A percentile compares a stretch with the other conserved stretches of the same genome.
Evolutionary conservation across 306 rosid species (phyloP).

Genomic region (Chamaecrista fasciculata): DNA sequence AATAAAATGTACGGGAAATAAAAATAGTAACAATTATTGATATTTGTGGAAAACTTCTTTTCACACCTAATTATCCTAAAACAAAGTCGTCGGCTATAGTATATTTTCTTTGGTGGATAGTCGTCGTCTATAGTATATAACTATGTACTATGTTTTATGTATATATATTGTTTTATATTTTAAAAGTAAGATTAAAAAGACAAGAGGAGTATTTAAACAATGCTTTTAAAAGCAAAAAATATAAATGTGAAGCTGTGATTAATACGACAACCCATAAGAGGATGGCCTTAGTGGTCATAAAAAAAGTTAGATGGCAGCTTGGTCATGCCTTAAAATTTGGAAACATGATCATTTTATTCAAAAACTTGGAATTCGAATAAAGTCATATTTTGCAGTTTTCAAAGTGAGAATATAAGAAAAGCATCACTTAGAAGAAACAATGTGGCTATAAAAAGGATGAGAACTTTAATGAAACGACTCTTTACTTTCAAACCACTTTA

Average conservation of each 20-base stretch:
- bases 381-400: constrained; percentile 6
- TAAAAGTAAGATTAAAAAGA: too few relatives aligned
- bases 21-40: too few relatives aligned
- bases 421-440: neutral
- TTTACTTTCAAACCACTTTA: neutral
- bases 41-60: too few relatives aligned
- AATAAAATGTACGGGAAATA: too few relatives aligned
- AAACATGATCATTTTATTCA: constrained; percentile 7
- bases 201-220: too few relatives aligned
- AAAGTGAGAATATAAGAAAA: neutral
- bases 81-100: too few relatives aligned
- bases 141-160: too few relatives aligned
- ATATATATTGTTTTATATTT: too few relatives aligned
- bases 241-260: neutral
- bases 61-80: too few relatives aligned
- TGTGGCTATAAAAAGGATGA: neutral
- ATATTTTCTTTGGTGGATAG: too few relatives aligned
- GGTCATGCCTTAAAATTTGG: constrained; percentile 13
- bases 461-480: neutral
- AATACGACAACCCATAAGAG: neutral
- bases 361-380: neutral
- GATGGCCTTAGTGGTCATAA: neutral
- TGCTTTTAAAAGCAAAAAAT: too few relatives aligned
- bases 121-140: too few relatives aligned
- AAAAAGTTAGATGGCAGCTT: neutral